Base-by-base conservation (phyloP, 768 basidiomycete genomes). In the Rhodosporidiobolus sp. region DNA sequence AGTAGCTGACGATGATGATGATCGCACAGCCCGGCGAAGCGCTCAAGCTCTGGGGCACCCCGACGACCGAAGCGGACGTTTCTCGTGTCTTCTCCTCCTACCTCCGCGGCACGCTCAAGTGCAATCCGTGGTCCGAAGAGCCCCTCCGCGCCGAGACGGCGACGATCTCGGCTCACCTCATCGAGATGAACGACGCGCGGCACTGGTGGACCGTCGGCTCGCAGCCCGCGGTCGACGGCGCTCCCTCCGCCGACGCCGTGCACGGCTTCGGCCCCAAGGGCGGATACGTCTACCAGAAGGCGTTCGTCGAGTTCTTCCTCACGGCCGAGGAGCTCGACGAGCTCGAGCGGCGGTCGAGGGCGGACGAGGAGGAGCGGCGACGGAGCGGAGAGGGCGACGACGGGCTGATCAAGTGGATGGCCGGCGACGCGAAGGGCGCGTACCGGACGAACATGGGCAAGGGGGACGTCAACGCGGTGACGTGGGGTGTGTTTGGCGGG, bases 171-270 rank as follows among this genome's bases (percentile, higher is more conserved):
- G 84, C 86, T 1, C 85, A 91, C 69, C 85, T 98, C 35, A 86
- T 90, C 77, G 84, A 84, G 55, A 84, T 99, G 65, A 97, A 91
- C 43, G 83, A 84, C 55, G 67, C 79, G 34, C 83, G 84, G 68
- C 89, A 90, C 34, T 90, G 92, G 88, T 99, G 95, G 94, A 97
- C 96, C 10, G 90, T 99, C 28, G 92, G 92, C 2, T 95, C 93
- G 19, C 96, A 99, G 79, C 96, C 96, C 30, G 91, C 94, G 0
- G 88, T 97, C 10, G 90, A 98, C 78, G 91, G 89, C 10, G 86
- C 83, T 10, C 83, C 82, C 45, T 93, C 91, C 4, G 86, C 86
- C 22, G 90, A 98, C 80, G 83, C 86, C 30, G 82, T 90, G 0
- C 87, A 95, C 70, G 96, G 96, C 9, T 99, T 95, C 90, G 96